A percentile compares a stretch with the other conserved stretches of the same genome.
phyloP scores from a whole-genome alignment of 768 basidiomycete genomes.

The Coprinopsis cinerea region DNA sequence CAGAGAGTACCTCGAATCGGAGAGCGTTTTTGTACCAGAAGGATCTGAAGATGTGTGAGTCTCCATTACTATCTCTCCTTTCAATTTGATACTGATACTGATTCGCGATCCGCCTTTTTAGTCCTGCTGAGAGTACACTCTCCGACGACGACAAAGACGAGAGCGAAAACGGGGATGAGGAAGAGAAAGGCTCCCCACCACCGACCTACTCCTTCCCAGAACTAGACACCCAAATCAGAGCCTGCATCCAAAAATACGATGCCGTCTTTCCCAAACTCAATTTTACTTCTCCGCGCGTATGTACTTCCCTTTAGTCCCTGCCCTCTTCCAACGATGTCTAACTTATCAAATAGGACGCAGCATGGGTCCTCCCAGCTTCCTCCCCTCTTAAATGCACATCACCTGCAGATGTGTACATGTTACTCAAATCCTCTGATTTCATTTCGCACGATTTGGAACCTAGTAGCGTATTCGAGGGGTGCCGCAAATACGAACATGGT shows the following conservation, averaged over 20 bases:
- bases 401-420: constrained; percentile 85
- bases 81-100: constrained; percentile 2
- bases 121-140: constrained; percentile 47
- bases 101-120: constrained; percentile 25
- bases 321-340: not conserved
- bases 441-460: constrained; percentile 68
- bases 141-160: constrained; percentile 55
- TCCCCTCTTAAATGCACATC: constrained; percentile 83
- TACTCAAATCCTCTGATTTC: constrained; percentile 92
- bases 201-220: constrained; percentile 69
- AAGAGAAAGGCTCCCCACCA: constrained; percentile 27
- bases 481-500: too few relatives aligned
- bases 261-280: constrained; percentile 95
- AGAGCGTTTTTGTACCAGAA: constrained; percentile 78
- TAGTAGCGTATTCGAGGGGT: constrained; percentile 63
- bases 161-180: constrained; percentile 32
- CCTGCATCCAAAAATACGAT: constrained; percentile 59
- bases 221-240: constrained; percentile 68
- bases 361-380: constrained; percentile 83
- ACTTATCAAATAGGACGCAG: constrained; percentile 62
- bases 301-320: constrained; percentile 3
- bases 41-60: constrained; percentile 71
- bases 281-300: constrained; percentile 88
- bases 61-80: not conserved
- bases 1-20: constrained; percentile 67